phyloP scores from a whole-genome alignment of 164 flowering plant genomes.

The Aristolochia fimbriata region DNA sequence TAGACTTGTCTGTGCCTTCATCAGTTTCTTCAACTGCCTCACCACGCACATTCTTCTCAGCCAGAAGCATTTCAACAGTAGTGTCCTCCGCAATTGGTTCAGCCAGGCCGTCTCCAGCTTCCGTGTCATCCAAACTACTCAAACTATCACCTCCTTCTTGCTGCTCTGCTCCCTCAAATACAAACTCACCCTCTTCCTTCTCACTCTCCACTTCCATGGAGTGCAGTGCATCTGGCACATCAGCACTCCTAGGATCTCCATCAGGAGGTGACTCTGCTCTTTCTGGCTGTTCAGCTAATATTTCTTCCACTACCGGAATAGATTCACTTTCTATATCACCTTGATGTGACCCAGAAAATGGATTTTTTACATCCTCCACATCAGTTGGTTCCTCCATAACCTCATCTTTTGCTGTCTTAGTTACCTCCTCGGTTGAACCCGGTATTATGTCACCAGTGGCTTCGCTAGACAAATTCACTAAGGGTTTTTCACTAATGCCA shows the following conservation, averaged over 20 bases:
- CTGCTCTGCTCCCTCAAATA: slow-evolving; percentile 32
- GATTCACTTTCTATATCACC: slow-evolving; percentile 27
- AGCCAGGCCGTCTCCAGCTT: slow-evolving; percentile 25
- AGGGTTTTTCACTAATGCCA: slow-evolving; percentile 16
- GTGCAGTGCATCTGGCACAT: slow-evolving; percentile 30
- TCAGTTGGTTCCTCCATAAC: slow-evolving; percentile 22
- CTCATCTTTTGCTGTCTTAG: slow-evolving; percentile 39
- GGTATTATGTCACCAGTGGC: slow-evolving; percentile 25
- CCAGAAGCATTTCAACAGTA: slow-evolving; percentile 20
- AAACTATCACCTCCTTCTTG: slow-evolving; percentile 26
- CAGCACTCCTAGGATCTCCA: slow-evolving; percentile 26
- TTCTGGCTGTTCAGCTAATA: slow-evolving; percentile 19
- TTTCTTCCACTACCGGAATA: slow-evolving; percentile 20
- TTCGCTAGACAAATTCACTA: slow-evolving; percentile 31
- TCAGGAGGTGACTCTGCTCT: slow-evolving; percentile 24
- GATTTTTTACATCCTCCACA: slow-evolving; percentile 27
- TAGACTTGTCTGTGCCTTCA: slow-evolving; percentile 36
- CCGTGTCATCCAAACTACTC: slow-evolving; percentile 21
- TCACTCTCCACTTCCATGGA: slow-evolving; percentile 35
- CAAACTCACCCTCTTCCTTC: slow-evolving; percentile 80
- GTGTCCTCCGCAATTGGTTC: slow-evolving; percentile 29
- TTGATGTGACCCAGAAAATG: slow-evolving; percentile 15
- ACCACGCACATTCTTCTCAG: slow-evolving; percentile 33
- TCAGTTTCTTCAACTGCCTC: slow-evolving; percentile 28
- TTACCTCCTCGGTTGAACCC: slow-evolving; percentile 29